Conservation (phyloP, 2,329 filamentous ascomycete genomes). For the Alternaria sp. region DNA sequence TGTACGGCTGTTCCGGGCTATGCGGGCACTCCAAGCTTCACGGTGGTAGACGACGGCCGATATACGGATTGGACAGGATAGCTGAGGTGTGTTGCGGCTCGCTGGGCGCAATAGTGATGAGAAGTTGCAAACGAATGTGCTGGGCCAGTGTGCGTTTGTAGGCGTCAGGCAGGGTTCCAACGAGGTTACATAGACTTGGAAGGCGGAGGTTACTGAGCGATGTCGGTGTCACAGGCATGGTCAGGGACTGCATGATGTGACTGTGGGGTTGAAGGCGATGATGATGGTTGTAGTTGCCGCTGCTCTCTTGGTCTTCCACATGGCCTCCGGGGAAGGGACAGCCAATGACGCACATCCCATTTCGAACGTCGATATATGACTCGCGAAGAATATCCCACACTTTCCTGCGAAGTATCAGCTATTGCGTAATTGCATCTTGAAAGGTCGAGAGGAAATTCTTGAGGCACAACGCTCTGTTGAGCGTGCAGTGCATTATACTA, state of each 20-base stretch:
- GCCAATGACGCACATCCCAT: background rate
- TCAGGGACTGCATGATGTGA: background rate
- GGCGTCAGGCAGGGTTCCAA: background rate
- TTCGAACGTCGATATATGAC: background rate
- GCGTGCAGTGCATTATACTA: background rate
- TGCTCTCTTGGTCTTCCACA: background rate
- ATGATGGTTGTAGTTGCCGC: background rate
- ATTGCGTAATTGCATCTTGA: background rate
- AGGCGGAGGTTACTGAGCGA: background rate
- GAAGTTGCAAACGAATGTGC: constrained; percentile 6
- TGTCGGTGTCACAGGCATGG: background rate
- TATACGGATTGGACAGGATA: background rate
- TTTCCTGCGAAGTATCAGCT: background rate
- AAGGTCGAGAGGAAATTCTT: background rate
- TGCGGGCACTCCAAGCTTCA: background rate
- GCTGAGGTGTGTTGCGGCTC: background rate
- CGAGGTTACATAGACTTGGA: background rate
- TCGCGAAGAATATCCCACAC: background rate
- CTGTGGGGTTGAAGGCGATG: background rate
- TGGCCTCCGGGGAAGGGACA: constrained; percentile 2
- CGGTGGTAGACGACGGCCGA: background rate
- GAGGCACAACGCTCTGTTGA: background rate
- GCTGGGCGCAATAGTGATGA: background rate
- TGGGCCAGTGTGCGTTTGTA: background rate
- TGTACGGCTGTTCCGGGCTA: background rate